These are phyloP conservation scores for Aspergillus costaricaensis DNA, from an alignment of 2,329 filamentous ascomycete genomes.

Conservation along the genomic window DNA sequence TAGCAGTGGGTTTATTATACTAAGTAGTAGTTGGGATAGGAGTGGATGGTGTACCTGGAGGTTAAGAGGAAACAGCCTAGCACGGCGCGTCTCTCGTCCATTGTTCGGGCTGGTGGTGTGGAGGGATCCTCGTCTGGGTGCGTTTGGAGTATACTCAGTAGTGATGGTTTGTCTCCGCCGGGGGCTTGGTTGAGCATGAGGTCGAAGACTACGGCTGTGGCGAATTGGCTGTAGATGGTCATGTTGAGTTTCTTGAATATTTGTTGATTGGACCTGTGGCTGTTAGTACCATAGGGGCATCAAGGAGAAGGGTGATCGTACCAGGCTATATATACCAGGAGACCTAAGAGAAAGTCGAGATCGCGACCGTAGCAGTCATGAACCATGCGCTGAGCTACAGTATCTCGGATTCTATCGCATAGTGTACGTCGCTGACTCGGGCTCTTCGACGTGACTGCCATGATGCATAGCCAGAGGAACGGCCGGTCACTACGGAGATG, in stretches of 20 bases:
- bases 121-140: neutral
- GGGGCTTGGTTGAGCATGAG: conserved; percentile 17
- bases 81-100: conserved; percentile 54
- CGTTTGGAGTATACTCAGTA: neutral
- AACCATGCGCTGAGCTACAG: conserved; percentile 51
- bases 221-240: conserved; percentile 17
- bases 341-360: conserved; percentile 55
- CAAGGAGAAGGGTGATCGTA: neutral
- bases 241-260: conserved; percentile 14
- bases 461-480: conserved; percentile 55
- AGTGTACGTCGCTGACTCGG: conserved; percentile 44
- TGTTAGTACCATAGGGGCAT: neutral
- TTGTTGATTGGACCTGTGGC: conserved; percentile 11
- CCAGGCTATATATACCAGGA: conserved; percentile 53
- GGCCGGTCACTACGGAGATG: conserved; percentile 47
- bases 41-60: conserved; percentile 32
- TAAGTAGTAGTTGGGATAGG: no score
- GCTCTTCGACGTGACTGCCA: conserved; percentile 50
- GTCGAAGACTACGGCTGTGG: conserved; percentile 14
- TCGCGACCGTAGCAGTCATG: conserved; percentile 43
- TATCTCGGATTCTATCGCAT: conserved; percentile 46
- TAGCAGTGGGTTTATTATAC: neutral
- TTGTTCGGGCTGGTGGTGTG: conserved; percentile 31
- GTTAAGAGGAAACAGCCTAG: conserved; percentile 52
- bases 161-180: neutral